These are phyloP conservation scores for Vaccinium myrtillus DNA, from an alignment of 148 eudicot genomes.

Conservation along the genomic window DNA sequence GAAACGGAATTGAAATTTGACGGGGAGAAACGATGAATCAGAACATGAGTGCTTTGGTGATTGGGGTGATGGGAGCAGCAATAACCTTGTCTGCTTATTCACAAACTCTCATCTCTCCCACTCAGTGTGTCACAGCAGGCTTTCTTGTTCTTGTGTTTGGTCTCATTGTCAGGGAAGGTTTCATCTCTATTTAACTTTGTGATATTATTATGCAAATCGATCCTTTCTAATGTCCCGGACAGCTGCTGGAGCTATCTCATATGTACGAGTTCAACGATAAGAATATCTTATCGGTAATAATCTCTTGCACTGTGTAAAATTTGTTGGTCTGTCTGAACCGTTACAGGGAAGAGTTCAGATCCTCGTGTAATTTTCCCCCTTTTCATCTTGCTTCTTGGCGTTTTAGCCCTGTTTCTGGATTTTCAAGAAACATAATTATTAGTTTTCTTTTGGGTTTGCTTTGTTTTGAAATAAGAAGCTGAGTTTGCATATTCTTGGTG, in stretches of 20 bases:
- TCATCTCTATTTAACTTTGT: slow-evolving; percentile 27
- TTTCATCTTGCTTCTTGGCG: neutral
- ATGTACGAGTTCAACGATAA: neutral
- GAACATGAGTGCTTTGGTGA: slow-evolving; percentile 44
- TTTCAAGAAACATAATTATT: neutral
- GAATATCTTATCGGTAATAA: neutral
- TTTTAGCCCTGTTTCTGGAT: neutral
- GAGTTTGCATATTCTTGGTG: neutral
- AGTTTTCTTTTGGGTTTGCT: neutral
- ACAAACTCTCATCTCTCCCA: slow-evolving; percentile 50
- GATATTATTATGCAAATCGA: neutral
- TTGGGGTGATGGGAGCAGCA: slow-evolving; percentile 56
- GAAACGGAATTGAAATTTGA: slow-evolving; percentile 17
- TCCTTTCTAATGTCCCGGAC: neutral
- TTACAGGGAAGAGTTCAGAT: no score
- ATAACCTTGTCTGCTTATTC: slow-evolving; percentile 68
- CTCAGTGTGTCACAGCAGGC: slow-evolving; percentile 33
- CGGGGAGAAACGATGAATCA: slow-evolving; percentile 24
- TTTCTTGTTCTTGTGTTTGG: slow-evolving; percentile 31
- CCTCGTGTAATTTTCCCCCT: no score
- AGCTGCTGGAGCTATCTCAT: neutral
- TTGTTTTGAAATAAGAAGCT: neutral
- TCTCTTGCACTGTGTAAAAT: neutral
- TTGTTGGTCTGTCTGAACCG: no score
- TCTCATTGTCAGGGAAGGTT: slow-evolving; percentile 41